Conservation (phyloP, 2,329 filamentous ascomycete species). For the Stenocarpella maydis region DNA sequence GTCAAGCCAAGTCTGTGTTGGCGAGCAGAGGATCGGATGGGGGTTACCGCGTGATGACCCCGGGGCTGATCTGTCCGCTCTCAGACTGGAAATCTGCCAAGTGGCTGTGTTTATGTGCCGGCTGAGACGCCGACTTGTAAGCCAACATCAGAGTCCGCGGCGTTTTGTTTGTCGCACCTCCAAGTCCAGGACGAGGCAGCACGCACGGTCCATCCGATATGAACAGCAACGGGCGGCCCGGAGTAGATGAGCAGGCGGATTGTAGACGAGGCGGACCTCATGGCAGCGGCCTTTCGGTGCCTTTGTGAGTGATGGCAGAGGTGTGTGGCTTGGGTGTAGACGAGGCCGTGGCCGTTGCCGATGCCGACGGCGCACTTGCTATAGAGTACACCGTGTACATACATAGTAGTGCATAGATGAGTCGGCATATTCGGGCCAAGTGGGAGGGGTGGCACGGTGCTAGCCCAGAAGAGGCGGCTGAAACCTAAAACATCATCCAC, state of each 20-base stretch:
- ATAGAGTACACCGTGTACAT: no score
- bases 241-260: not conserved
- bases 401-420: no score
- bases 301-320: not conserved
- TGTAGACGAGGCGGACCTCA: not conserved
- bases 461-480: constrained; percentile 19
- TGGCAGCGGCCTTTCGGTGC: not conserved
- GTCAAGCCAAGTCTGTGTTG: constrained; percentile 19
- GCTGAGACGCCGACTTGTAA: constrained; percentile 7
- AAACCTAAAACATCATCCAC: constrained; percentile 26
- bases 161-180: not conserved
- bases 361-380: constrained; percentile 15
- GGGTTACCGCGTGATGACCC: constrained; percentile 7
- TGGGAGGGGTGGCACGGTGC: not conserved
- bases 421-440: no score
- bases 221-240: no score
- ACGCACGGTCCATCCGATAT: not conserved
- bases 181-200: not conserved
- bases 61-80: constrained; percentile 20
- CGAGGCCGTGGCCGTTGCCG: not conserved
- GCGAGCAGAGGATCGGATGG: constrained; percentile 27
- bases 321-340: not conserved
- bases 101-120: constrained; percentile 4
- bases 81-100: not conserved
- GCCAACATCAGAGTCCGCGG: constrained; percentile 5